phyloP scores from a whole-genome alignment of 768 basidiomycete species.

The Pulveroboletus sp. region DNA sequence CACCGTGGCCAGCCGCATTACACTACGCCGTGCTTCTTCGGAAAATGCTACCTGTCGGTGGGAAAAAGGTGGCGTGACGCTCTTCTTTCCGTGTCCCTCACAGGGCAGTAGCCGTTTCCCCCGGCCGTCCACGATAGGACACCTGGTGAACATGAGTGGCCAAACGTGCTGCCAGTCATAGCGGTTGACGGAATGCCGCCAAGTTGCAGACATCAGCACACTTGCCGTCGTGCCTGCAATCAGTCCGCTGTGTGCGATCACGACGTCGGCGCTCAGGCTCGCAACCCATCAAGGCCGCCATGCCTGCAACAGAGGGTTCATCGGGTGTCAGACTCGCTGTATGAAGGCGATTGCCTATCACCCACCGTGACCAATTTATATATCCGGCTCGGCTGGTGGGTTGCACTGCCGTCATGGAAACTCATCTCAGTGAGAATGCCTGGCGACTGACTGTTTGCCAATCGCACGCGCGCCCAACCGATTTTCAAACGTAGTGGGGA shows the following conservation, averaged over 20 bases:
- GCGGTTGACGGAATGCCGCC: slow-evolving; percentile 6
- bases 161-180: not conserved
- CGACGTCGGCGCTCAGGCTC: not conserved
- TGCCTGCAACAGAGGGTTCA: too few relatives aligned
- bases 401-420: slow-evolving; percentile 14
- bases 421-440: slow-evolving; percentile 3
- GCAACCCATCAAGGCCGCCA: not conserved
- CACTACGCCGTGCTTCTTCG: not conserved
- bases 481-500: not conserved
- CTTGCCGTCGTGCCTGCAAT: slow-evolving; percentile 3
- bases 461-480: not conserved
- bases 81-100: not conserved
- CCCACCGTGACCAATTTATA: not conserved
- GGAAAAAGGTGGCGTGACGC: not conserved
- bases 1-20: not conserved
- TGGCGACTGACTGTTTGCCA: not conserved
- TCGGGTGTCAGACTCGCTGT: too few relatives aligned
- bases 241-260: slow-evolving; percentile 2
- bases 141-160: not conserved
- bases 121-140: too few relatives aligned
- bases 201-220: not conserved
- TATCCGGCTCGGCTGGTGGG: not conserved
- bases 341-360: not conserved
- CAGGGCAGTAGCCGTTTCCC: not conserved
- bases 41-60: not conserved